Base-by-base conservation (phyloP, 805 yeast species). In the Metschnikowia aberdeeniae region DNA sequence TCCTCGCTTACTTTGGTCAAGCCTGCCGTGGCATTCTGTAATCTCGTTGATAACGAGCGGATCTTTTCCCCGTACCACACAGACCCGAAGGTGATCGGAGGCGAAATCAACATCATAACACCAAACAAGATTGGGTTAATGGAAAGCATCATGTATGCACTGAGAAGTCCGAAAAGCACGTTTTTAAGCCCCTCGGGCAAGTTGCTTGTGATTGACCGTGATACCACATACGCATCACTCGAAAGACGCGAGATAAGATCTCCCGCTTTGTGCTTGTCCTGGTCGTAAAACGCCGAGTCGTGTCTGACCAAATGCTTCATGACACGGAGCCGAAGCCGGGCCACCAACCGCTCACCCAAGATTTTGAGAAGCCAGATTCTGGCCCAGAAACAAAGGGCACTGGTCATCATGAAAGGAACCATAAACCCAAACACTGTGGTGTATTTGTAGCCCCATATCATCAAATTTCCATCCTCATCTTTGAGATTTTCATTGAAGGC, bases 341-440 rank as follows among this genome's bases (percentile, higher is more conserved):
- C 76, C 14, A 71, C 76, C 35, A 72, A 57, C 36, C 76, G 53
- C 56, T 72, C 76, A 3, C 76, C 76, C 31, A 72, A 52, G 36
- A 72, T 47, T 40, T 60, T 60, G 43, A 61, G 51, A 28, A 61
- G 68, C 75, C 75, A 71, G 45, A 68, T 69, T 42, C 76, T 59
- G 19, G 76, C 75, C 76, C 76, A 71, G 54, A 70, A 71, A 49
- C 76, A 71, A 12, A 62, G 60, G 9, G 76, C 75, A 57, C 70
- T 63, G 4, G 64, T 63, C 39, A 60, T 57, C 72, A 71, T 68
- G 42, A 71, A 71, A 8, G 76, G 76, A 6, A 71, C 63, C 76
- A 71, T 71, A 20, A 67, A 54, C 12, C 61, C 60, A 45, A 71
- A 70, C 1, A 71, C 66, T 1, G 72, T 70, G 17, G 70, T 59